Percentiles rank a stretch among this genome's conserved stretches.
Conservation (phyloP, 2,329 filamentous ascomycete species). For the Apiospora koreana region DNA sequence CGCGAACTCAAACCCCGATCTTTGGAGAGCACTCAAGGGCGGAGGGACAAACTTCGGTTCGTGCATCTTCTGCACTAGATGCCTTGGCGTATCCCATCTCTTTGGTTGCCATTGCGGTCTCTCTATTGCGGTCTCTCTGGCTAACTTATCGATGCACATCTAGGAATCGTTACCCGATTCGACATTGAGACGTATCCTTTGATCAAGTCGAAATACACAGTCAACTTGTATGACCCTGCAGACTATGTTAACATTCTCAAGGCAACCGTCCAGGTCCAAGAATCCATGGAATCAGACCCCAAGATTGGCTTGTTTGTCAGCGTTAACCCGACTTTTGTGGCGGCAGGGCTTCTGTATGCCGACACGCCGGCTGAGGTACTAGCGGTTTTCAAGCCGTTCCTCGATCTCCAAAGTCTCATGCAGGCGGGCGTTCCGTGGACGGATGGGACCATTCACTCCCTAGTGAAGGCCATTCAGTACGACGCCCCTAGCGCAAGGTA, state of each 20-base stretch:
- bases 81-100: no score
- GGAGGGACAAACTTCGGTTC: slow-evolving; percentile 23
- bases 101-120: no score
- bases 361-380: slow-evolving; percentile 7
- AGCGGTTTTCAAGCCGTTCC: slow-evolving; percentile 18
- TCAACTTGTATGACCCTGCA: slow-evolving; percentile 19
- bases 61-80: neutral
- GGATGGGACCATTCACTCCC: neutral
- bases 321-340: slow-evolving; percentile 15
- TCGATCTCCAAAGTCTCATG: slow-evolving; percentile 18
- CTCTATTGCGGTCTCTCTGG: neutral
- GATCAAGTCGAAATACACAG: slow-evolving; percentile 19
- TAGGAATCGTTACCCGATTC: slow-evolving; percentile 24
- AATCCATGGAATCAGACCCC: slow-evolving; percentile 22
- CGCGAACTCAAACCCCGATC: slow-evolving; percentile 13
- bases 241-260: slow-evolving; percentile 19
- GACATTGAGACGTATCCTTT: slow-evolving; percentile 19
- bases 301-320: slow-evolving; percentile 19
- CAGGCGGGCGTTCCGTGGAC: neutral
- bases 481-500: neutral
- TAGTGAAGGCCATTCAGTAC: neutral
- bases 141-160: neutral
- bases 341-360: slow-evolving; percentile 21
- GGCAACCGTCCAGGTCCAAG: slow-evolving; percentile 16
- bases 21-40: slow-evolving; percentile 22